Evolutionary conservation across 176 grass and related monocot genomes (phyloP), one percentile per base, ranked within the genome.

Genomic region (Areca catechu): DNA sequence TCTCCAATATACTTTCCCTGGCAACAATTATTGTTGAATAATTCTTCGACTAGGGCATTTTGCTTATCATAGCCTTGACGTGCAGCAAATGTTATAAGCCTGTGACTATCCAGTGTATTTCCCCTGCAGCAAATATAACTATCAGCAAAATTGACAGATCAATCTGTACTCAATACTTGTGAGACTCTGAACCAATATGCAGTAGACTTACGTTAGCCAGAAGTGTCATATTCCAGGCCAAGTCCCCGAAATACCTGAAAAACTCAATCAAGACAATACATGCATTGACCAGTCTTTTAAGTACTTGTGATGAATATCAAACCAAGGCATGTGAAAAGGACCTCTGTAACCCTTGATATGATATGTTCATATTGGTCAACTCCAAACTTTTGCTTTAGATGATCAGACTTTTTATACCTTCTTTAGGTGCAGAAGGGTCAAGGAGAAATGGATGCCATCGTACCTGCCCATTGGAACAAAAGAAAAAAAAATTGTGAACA

Each of bases 401-500:
- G 80, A 16, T 91, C 86, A 4, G 77, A 77, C 74, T 97, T 97
- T 75, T 88, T 19, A 91, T 55, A 57, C 86, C 91, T 82, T 97
- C 92, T 61, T 85, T 91, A 27, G 83, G 83, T 0, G 86, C 92
- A 72, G 83, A 53, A 37, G 86, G 86, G 56, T 97, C 82, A 5
- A 91, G 65, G 63, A 88, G 88, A 66, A 79, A 97, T 16, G 92
- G 92, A 79, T 97, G 92, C 92, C 92, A 97, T 20, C 69, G 78
- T 22, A 91, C 78, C 92, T 97, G 60, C 30, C n/a, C 68, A 61
- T 50, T 20, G 34, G 49, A 75, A 50, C 37, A 51, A 50, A 56
- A 12, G 9, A 20, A 4, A 15, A 6, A 68, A 0, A 48, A 43
- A 61, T 37, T 10, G 9, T 24, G 7, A 5, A 15, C 15, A 12